Evolutionary conservation across 495 filamentous ascomycete genomes (phyloP).

Genomic region (Penicillium steckii): DNA sequence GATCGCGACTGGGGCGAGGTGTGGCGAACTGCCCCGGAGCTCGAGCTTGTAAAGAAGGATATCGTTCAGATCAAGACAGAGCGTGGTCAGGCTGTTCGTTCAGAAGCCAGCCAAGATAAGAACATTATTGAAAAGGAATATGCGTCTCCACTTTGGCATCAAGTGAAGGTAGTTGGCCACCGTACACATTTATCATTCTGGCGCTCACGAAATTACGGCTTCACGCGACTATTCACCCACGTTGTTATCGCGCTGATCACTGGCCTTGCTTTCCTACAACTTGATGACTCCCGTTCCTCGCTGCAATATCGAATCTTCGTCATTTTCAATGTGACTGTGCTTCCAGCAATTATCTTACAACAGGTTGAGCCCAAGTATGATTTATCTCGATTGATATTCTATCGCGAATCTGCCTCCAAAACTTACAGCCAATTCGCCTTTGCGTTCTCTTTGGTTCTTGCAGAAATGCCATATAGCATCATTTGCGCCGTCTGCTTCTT

Average conservation of each 20-base stretch:
- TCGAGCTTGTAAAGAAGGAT: slow-evolving; percentile 62
- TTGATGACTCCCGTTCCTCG: slow-evolving; percentile 64
- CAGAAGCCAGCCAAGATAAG: slow-evolving; percentile 13
- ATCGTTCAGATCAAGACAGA: slow-evolving; percentile 66
- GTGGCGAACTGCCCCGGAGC: slow-evolving; percentile 69
- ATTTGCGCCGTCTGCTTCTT: slow-evolving; percentile 74
- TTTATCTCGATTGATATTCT: slow-evolving; percentile 70
- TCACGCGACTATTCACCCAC: slow-evolving; percentile 77
- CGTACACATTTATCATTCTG: slow-evolving; percentile 68
- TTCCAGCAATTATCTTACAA: slow-evolving; percentile 72
- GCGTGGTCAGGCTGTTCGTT: slow-evolving; percentile 48
- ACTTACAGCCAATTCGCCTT: slow-evolving; percentile 77
- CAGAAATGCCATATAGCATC: slow-evolving; percentile 74
- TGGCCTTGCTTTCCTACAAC: slow-evolving; percentile 68
- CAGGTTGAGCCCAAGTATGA: slow-evolving; percentile 79
- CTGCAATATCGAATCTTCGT: slow-evolving; percentile 81
- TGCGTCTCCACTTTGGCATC: slow-evolving; percentile 70
- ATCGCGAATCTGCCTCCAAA: slow-evolving; percentile 75
- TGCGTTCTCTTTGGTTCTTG: slow-evolving; percentile 65
- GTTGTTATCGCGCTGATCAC: slow-evolving; percentile 70
- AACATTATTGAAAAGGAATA: slow-evolving; percentile 60
- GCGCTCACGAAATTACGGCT: slow-evolving; percentile 73
- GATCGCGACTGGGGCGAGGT: slow-evolving; percentile 79
- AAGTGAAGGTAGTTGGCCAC: slow-evolving; percentile 63
- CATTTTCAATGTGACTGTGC: slow-evolving; percentile 77